A percentile compares a stretch with the other conserved stretches of the same genome.
phyloP scores from a whole-genome alignment of 108 stramenopile species.

The Pseudonitzschia delicatissima region DNA sequence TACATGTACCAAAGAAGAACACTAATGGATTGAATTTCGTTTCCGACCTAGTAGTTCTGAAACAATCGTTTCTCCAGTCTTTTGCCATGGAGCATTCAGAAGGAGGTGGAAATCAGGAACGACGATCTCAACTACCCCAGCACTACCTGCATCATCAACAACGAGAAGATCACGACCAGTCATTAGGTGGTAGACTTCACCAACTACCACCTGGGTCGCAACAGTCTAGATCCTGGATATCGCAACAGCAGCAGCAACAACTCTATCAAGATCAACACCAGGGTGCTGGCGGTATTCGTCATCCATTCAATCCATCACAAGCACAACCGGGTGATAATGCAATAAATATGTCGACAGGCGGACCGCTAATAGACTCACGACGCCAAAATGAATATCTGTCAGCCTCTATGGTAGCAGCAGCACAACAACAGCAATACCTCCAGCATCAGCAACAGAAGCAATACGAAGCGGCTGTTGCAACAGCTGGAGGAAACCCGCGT shows the following conservation, averaged over 20 bases:
- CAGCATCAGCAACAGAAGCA: constrained; percentile 24
- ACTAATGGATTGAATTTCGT: constrained; percentile 15
- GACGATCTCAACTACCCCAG: constrained; percentile 19
- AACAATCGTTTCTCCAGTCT: neutral
- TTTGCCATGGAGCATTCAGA: constrained; percentile 37
- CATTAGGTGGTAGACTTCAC: constrained; percentile 10
- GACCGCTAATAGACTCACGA: neutral
- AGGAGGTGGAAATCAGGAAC: constrained; percentile 23
- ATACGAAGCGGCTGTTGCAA: constrained; percentile 2
- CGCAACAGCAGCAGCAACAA: constrained; percentile 21
- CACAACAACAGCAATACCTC: constrained; percentile 20
- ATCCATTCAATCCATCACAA: constrained; percentile 3
- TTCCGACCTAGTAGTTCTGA: no score
- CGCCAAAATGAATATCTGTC: constrained; percentile 19
- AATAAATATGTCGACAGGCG: constrained; percentile 13
- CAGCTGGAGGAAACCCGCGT: constrained; percentile 5
- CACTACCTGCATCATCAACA: constrained; percentile 39
- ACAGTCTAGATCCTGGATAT: constrained; percentile 11
- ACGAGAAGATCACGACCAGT: constrained; percentile 19
- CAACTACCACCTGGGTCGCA: constrained; percentile 6
- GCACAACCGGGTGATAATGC: constrained; percentile 8
- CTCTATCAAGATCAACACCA: constrained; percentile 7
- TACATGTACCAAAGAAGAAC: constrained; percentile 3
- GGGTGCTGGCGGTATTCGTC: neutral
- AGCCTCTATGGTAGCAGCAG: constrained; percentile 13